These are phyloP conservation scores for Boletus pseudopeckii DNA, from an alignment of 768 basidiomycete species.

Conservation along the genomic window DNA sequence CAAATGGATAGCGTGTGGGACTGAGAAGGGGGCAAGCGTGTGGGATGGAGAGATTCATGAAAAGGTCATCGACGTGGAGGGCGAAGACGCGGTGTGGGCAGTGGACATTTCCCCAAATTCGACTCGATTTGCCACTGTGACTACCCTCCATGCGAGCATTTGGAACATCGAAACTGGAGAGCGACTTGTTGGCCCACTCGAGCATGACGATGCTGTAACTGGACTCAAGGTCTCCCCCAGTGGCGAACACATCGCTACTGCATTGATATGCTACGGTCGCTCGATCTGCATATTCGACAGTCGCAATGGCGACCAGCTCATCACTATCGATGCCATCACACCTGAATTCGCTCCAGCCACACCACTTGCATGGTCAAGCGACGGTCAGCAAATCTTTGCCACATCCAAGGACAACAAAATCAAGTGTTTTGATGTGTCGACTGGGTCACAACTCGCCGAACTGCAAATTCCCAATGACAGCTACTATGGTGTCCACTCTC, in stretches of 20 bases:
- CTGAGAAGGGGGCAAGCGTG: not conserved
- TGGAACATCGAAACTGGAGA: not conserved
- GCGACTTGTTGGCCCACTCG: not conserved
- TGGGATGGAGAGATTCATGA: not conserved
- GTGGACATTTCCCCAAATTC: not conserved
- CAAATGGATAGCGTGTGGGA: not conserved
- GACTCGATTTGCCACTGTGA: not conserved
- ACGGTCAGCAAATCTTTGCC: no score
- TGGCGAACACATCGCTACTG: not conserved
- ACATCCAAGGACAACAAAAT: no score
- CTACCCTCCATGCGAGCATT: not conserved
- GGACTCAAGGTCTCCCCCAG: not conserved
- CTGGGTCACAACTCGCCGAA: no score
- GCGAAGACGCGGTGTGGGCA: not conserved
- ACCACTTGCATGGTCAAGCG: no score
- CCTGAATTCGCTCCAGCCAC: no score
- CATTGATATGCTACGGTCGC: fast-evolving
- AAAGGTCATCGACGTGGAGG: not conserved
- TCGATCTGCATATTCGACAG: not conserved
- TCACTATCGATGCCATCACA: no score
- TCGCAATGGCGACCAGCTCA: no score
- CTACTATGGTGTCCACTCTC: no score
- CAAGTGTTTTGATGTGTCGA: no score
- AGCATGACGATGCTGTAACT: not conserved
- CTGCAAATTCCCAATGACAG: no score